Evolutionary conservation across 306 rosid genomes (phyloP), one percentile per base, ranked within the genome.

Genomic region (Alnus rubra): DNA sequence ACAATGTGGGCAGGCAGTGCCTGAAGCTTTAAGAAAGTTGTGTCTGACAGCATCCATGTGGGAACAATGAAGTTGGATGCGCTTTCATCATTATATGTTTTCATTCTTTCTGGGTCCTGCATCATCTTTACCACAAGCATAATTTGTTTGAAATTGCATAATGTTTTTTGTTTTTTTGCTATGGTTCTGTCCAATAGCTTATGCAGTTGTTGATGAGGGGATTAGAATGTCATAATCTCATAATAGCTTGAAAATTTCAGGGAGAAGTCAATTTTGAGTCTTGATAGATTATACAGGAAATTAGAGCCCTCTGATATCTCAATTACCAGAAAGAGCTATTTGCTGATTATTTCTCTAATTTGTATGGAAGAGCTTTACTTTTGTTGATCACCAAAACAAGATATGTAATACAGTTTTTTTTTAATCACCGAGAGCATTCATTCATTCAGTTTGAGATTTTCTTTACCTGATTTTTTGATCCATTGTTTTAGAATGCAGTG

Each of bases 1-100:
- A 81, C 86, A 86, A 82, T 88, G 91, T 72, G 84, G 84, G 71
- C 98, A 91, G 88, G 80, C 84, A 15, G 90, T 89, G 80, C 93
- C 92, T 37, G 77, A 80, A 19, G 73, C 88, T 77, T 77, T 91
- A 51, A 51, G 81, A 76, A 75, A 85, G 87, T 78, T 91, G 85
- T 85, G 72, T 64, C 76, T 50, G 71, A 50, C 80, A 48, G 71
- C 83, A 68, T 55, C 63, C 74, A 73, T 73, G 82, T 60, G 59
- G 84, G 82, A 80, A 64, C 85, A 77, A 71, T 82, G 89, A 82
- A 74, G 7, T 70, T 74, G 78, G 72, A 78, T 77, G 54, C 76
- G 48, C 70, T 56, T 51, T 12, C 30, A 45, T 54, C 48, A 44
- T 74, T 19, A 44, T 80, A 50, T n/a, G 71, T 42, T 18, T 16